These are phyloP conservation scores for Coniochaeta sp. DNA, from an alignment of 2,329 filamentous ascomycete genomes.

Conservation along the genomic window DNA sequence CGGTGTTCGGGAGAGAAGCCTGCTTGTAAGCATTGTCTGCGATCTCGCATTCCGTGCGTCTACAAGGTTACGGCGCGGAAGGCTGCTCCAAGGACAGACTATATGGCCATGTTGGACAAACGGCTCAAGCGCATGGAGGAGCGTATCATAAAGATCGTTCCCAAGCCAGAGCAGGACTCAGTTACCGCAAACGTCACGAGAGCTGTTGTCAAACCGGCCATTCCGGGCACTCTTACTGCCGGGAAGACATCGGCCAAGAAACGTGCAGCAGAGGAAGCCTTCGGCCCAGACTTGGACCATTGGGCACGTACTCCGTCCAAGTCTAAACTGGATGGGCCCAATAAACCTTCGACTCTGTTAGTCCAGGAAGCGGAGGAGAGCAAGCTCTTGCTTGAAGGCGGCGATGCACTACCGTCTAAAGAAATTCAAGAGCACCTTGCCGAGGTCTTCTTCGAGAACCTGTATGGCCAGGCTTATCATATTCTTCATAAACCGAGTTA, in stretches of 20 bases:
- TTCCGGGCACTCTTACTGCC: conserved; percentile 44
- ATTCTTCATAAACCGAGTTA: conserved; percentile 95
- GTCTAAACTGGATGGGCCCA: conserved; percentile 36
- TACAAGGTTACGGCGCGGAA: conserved; percentile 97
- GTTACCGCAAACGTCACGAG: conserved; percentile 60
- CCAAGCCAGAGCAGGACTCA: conserved; percentile 71
- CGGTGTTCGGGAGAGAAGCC: conserved; percentile 96
- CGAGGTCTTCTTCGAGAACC: conserved; percentile 90
- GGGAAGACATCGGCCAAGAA: conserved; percentile 63
- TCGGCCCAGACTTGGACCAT: conserved; percentile 70
- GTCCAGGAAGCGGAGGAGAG: conserved; percentile 65
- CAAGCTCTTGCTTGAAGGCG: conserved; percentile 72
- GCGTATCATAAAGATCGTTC: conserved; percentile 90
- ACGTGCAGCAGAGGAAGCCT: conserved; percentile 78
- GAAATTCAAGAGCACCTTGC: conserved; percentile 90
- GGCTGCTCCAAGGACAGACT: conserved; percentile 88
- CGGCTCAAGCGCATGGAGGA: conserved; percentile 96
- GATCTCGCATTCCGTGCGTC: conserved; percentile 89
- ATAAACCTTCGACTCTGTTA: conserved; percentile 45
- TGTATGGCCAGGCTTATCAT: conserved; percentile 93
- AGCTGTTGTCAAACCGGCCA: conserved; percentile 76
- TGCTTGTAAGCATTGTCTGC: conserved; percentile 90
- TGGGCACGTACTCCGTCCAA: conserved; percentile 63
- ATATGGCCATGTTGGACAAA: conserved; percentile 99
- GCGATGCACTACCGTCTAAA: conserved; percentile 71